Evolutionary conservation across 805 yeast genomes (phyloP), one percentile per base, ranked within the genome.

Genomic region (Ogataea paraovalis): DNA sequence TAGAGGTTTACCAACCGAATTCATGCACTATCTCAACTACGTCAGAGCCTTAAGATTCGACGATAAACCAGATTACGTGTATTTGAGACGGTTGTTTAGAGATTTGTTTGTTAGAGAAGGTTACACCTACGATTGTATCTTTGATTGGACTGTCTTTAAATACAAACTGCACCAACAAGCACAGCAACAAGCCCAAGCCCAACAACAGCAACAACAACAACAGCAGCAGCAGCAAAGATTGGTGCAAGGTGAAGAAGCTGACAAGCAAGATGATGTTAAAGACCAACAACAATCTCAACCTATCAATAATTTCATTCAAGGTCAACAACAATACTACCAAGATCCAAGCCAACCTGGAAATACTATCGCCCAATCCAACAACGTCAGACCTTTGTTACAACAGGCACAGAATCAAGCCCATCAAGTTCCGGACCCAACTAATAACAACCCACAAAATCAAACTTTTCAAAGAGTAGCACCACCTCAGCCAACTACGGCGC

Each of bases 91-190:
- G 65, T 74, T 92, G 48, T 86, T 92, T 70, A 82, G 97, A 61
- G 97, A 91, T 63, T 74, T 94, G 59, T 89, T 89, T 65, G 75
- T 87, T 54, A 81, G 92, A 55, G 92, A 92, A 66, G 87, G 88
- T 49, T 92, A 89, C 67, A 82, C 85, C 58, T 92, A 91, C 67
- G 98, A 92, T 70, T 92, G 90, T 68, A 82, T 94, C 20, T 92
- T 90, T 69, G 99, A 92, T 70, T 92, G 99, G 99, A 92, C 97
- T 25, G 80, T 90, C 52, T 86, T 83, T 71, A 87, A 86, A 65
- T 84, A 79, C 65, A 85, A 78, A 59, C 79, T 79, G 54, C 78
- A 78, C 55, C 80, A 78, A 59, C 71, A 65, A 49, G 74, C 70
- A 47, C 77, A 71, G 49, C 65, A 63, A 42, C 64, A 61, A 40